These are phyloP conservation scores for Solanum ahanhuiri DNA, from an alignment of 257 asterid genomes.

Conservation along the genomic window DNA sequence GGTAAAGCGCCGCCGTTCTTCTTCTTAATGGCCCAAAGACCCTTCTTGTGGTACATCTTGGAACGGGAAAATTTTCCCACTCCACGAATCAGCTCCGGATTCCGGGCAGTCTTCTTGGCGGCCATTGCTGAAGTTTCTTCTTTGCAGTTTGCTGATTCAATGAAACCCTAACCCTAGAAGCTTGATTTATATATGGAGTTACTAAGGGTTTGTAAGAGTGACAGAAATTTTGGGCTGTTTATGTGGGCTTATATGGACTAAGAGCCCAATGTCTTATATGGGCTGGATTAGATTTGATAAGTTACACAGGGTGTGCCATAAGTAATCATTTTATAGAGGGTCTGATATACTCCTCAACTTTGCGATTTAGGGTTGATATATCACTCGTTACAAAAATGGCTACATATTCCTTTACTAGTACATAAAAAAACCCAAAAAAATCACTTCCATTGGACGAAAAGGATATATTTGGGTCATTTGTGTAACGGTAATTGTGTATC, in stretches of 20 bases:
- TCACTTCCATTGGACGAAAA: neutral
- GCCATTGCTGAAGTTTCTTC: neutral
- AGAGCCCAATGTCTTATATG: neutral
- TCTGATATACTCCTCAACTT: neutral
- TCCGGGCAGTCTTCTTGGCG: conserved; percentile 6
- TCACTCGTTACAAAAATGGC: neutral
- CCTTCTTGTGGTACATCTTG: conserved; percentile 9
- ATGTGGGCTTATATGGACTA: neutral
- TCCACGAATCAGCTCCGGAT: conserved; percentile 2
- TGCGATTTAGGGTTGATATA: neutral
- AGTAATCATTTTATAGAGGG: neutral
- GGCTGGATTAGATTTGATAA: neutral
- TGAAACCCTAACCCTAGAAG: neutral
- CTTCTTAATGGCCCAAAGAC: conserved; percentile 8
- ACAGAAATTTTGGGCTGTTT: neutral
- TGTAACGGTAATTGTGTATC: neutral
- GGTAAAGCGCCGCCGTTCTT: conserved; percentile 2
- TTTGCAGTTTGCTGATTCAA: neutral
- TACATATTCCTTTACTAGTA: neutral
- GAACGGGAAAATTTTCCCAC: conserved; percentile 2
- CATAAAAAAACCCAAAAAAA: neutral
- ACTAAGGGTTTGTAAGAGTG: neutral
- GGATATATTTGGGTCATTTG: neutral
- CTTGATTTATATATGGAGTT: neutral
- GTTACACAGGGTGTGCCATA: neutral